These are phyloP conservation scores for Sporothrix curviconia DNA, from an alignment of 2,329 filamentous ascomycete species.

Conservation along the genomic window DNA sequence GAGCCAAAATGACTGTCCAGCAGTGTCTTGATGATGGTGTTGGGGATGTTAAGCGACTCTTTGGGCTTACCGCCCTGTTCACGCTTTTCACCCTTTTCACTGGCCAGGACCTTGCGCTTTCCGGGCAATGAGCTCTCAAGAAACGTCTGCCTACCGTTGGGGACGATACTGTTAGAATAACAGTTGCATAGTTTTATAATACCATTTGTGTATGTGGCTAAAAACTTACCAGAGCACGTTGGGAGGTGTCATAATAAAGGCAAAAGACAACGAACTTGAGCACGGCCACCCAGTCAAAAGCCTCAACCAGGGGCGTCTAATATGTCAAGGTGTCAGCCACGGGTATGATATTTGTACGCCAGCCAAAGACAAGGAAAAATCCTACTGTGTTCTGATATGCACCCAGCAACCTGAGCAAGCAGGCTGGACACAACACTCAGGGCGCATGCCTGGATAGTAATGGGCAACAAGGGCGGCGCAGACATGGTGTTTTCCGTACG, in stretches of 20 bases:
- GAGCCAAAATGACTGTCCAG: conserved; percentile 66
- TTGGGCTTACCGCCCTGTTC: conserved; percentile 30
- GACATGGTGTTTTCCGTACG: not conserved
- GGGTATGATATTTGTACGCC: not conserved
- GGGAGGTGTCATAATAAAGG: conserved; percentile 65
- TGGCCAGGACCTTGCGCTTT: conserved; percentile 34
- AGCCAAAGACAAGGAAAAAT: not conserved
- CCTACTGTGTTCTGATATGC: conserved; percentile 55
- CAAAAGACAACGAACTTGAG: conserved; percentile 72
- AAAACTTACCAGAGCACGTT: conserved; percentile 68
- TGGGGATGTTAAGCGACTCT: conserved; percentile 51
- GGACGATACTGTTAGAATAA: conserved; percentile 13
- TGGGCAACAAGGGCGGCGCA: conserved; percentile 45
- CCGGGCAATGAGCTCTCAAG: conserved; percentile 71
- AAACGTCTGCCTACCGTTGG: conserved; percentile 58
- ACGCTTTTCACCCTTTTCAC: conserved; percentile 32
- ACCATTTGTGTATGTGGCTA: too few species aligned
- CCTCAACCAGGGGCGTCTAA: conserved; percentile 44
- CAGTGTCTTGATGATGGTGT: conserved; percentile 60
- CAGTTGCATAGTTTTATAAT: too few species aligned
- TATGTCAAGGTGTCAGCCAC: not conserved
- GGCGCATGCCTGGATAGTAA: conserved; percentile 58
- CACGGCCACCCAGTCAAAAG: conserved; percentile 61
- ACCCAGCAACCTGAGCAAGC: conserved; percentile 63
- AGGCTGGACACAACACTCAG: conserved; percentile 64